phyloP scores from a whole-genome alignment of 2,329 filamentous ascomycete species.

The Intubia oerlemansii region DNA sequence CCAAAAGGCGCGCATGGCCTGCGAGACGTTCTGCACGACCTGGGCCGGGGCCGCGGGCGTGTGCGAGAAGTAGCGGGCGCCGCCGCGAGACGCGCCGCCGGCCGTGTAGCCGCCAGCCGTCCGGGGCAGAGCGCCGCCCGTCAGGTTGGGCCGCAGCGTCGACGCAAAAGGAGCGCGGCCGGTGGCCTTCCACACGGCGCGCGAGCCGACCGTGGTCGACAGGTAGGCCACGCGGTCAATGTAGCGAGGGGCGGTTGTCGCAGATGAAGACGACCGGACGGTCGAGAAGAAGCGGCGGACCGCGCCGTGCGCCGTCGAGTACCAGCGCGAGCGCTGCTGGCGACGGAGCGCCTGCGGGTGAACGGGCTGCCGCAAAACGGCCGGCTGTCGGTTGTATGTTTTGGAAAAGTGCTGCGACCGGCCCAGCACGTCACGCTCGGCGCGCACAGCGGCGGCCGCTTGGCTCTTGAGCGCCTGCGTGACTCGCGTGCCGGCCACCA shows the following conservation, averaged over 20 bases:
- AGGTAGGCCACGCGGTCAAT: slow-evolving; percentile 28
- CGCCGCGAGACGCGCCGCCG: slow-evolving; percentile 46
- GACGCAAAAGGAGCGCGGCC: slow-evolving; percentile 71
- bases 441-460: slow-evolving; percentile 20
- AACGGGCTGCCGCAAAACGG: slow-evolving; percentile 31
- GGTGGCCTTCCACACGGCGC: slow-evolving; percentile 37
- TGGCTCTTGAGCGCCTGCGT: slow-evolving; percentile 29
- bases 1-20: slow-evolving; percentile 78
- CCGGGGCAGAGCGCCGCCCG: slow-evolving; percentile 64
- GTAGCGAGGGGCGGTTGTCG: slow-evolving; percentile 13
- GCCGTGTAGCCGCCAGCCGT: slow-evolving; percentile 77
- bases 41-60: slow-evolving; percentile 67
- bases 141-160: slow-evolving; percentile 77
- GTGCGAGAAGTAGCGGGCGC: slow-evolving; percentile 77
- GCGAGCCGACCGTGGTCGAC: slow-evolving; percentile 25
- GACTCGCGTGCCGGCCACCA: slow-evolving; percentile 20
- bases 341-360: slow-evolving; percentile 28
- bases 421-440: slow-evolving; percentile 22
- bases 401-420: too few relatives aligned
- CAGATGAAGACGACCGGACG: slow-evolving; percentile 14
- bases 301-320: slow-evolving; percentile 13
- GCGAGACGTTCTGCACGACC: slow-evolving; percentile 86
- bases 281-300: slow-evolving; percentile 28
- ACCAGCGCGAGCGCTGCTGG: slow-evolving; percentile 22
- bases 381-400: too few relatives aligned